A percentile compares a stretch with the other conserved stretches of the same genome.
Conservation (phyloP, 306 rosid genomes). For the Argentina anserina region DNA sequence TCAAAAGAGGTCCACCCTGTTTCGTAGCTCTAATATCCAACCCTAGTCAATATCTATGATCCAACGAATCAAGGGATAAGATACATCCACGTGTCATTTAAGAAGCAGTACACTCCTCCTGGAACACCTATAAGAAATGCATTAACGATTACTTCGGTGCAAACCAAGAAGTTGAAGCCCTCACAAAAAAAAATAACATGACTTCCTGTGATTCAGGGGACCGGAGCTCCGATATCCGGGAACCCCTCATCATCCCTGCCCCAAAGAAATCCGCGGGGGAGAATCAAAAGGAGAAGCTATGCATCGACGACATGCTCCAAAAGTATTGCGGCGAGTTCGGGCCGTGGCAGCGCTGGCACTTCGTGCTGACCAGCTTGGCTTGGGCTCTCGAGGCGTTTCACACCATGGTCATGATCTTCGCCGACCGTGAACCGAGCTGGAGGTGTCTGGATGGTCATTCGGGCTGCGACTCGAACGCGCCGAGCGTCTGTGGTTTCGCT, state of each 20-base stretch:
- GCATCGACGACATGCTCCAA: slow-evolving; percentile 75
- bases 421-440: slow-evolving; percentile 72
- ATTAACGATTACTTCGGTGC: background rate
- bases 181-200: background rate
- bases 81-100: slow-evolving; percentile 18
- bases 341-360: slow-evolving; percentile 74
- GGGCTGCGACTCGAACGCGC: slow-evolving; percentile 31
- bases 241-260: slow-evolving; percentile 37
- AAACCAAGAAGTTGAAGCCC: background rate
- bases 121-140: background rate
- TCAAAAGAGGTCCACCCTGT: background rate
- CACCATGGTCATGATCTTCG: slow-evolving; percentile 92
- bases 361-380: slow-evolving; percentile 71
- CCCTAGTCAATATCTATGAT: background rate
- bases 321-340: slow-evolving; percentile 86
- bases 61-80: background rate
- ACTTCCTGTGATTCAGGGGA: slow-evolving; percentile 9
- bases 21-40: background rate
- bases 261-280: background rate
- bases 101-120: background rate
- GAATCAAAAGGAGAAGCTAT: slow-evolving; percentile 27
- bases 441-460: slow-evolving; percentile 25
- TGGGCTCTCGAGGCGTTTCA: slow-evolving; percentile 93
- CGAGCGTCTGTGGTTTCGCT: slow-evolving; percentile 37
- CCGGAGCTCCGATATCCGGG: slow-evolving; percentile 8